Evolutionary conservation across 352 stramenopile genomes (phyloP).

Genomic region (Phytopythium litorale): DNA sequence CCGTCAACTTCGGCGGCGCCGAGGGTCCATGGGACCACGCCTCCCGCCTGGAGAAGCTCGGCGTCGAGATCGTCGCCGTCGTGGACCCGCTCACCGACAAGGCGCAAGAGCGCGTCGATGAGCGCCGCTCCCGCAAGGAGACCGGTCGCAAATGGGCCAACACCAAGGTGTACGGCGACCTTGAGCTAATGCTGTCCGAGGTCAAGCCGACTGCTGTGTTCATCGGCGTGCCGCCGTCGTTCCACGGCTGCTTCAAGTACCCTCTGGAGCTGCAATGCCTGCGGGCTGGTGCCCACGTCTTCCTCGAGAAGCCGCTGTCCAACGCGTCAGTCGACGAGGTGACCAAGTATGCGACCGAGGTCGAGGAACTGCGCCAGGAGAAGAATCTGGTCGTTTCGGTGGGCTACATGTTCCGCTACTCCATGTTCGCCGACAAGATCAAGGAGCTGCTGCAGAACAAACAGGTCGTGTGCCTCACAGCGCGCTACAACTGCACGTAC

Average conservation of each 20-base stretch:
- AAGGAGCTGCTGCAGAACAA: slow-evolving; percentile 25
- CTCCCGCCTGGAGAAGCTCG: slow-evolving; percentile 29
- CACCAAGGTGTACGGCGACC: slow-evolving; percentile 19
- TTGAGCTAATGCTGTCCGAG: slow-evolving; percentile 25
- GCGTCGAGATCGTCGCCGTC: slow-evolving; percentile 22
- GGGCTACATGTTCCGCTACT: slow-evolving; percentile 37
- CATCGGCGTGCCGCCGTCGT: slow-evolving; percentile 30
- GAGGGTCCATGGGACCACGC: slow-evolving; percentile 38
- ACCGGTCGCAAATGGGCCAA: slow-evolving; percentile 26
- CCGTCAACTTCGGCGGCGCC: slow-evolving; percentile 31
- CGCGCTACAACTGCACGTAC: slow-evolving; percentile 36
- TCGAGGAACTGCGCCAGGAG: slow-evolving; percentile 21
- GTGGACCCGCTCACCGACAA: slow-evolving; percentile 28
- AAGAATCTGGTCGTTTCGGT: slow-evolving; percentile 28
- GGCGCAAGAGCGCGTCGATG: slow-evolving; percentile 18
- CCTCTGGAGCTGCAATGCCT: slow-evolving; percentile 26
- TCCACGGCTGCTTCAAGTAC: slow-evolving; percentile 35
- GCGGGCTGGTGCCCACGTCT: slow-evolving; percentile 24
- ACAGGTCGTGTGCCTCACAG: slow-evolving; percentile 28
- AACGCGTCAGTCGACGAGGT: slow-evolving; percentile 24
- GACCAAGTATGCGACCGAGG: slow-evolving; percentile 24
- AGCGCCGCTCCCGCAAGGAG: slow-evolving; percentile 17
- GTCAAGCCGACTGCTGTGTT: slow-evolving; percentile 28
- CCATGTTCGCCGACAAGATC: slow-evolving; percentile 27
- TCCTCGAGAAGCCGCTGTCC: slow-evolving; percentile 31